Percentiles rank a stretch among this genome's conserved stretches.
Conservation (phyloP, 1,284 basidiomycete species). For the Puccinia triticina region DNA sequence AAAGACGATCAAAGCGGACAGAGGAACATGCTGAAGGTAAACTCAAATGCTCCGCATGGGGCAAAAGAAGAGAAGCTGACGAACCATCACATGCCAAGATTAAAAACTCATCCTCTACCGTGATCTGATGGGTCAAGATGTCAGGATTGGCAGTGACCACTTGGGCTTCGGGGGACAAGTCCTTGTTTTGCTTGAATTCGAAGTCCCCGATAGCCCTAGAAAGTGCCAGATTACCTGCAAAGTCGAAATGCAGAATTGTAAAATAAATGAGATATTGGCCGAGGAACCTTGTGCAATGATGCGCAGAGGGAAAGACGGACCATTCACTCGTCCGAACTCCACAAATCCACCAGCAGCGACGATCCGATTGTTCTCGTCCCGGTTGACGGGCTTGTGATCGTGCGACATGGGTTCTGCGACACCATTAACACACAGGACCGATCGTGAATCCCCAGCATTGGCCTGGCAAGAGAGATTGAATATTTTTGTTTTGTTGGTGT, state of each 20-base stretch:
- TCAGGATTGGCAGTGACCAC: conserved; percentile 96
- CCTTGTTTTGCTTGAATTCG: conserved; percentile 93
- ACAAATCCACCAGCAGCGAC: conserved; percentile 93
- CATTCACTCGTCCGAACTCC: conserved; percentile 96
- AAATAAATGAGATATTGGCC: not conserved
- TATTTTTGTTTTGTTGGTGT: not conserved
- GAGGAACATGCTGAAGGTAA: conserved; percentile 18
- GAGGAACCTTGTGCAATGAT: not conserved
- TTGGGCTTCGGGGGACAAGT: conserved; percentile 81
- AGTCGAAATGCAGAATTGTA: conserved; percentile 18
- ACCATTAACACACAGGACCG: conserved; percentile 84
- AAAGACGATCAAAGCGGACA: conserved; percentile 33
- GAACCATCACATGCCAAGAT: conserved; percentile 93
- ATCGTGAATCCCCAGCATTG: conserved; percentile 95
- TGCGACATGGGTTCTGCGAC: conserved; percentile 83
- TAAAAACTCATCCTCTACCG: conserved; percentile 91
- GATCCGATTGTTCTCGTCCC: conserved; percentile 82
- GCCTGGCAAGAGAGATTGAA: conserved; percentile 67
- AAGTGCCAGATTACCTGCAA: conserved; percentile 85
- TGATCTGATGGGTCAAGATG: conserved; percentile 76
- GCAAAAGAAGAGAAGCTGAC: conserved; percentile 56
- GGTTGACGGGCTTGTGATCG: conserved; percentile 94
- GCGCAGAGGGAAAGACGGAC: conserved; percentile 63
- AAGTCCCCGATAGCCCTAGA: conserved; percentile 97
- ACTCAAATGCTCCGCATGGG: not conserved